These are phyloP conservation scores for Crithidia brevicula DNA, from an alignment of 208 protist genomes.

Conservation along the genomic window DNA sequence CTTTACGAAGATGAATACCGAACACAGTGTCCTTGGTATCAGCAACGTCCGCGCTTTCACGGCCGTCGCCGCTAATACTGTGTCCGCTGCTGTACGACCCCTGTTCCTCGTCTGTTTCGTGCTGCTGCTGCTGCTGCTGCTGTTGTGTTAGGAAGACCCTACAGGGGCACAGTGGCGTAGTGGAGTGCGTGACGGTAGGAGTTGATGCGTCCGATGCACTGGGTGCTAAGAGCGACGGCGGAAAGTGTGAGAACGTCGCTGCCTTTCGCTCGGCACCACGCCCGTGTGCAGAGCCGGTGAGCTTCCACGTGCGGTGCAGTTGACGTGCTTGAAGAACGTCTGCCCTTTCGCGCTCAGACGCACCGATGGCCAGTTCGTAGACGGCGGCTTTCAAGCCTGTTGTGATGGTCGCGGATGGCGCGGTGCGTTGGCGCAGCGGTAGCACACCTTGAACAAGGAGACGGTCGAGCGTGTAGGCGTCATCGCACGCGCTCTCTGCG, in stretches of 20 bases:
- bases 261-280: background rate
- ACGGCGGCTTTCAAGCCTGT: conserved; percentile 19
- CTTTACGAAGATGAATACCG: no score
- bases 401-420: background rate
- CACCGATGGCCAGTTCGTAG: conserved; percentile 20
- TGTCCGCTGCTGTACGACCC: conserved; percentile 7
- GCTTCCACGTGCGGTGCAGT: conserved; percentile 15
- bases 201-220: background rate
- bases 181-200: conserved; percentile 6
- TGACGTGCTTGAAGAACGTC: background rate
- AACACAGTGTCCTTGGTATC: background rate
- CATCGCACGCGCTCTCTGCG: conserved; percentile 26
- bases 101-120: background rate
- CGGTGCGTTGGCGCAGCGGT: conserved; percentile 26
- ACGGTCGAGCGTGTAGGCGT: conserved; percentile 35
- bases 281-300: background rate
- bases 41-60: background rate
- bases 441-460: conserved; percentile 21
- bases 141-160: conserved; percentile 18
- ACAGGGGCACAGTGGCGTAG: conserved; percentile 20
- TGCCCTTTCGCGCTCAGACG: background rate
- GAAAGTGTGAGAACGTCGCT: conserved; percentile 8
- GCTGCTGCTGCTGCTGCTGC: conserved; percentile 20
- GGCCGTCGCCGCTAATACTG: background rate
- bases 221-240: background rate